phyloP scores from a whole-genome alignment of 106 monocot species.

The Ottelia alismoides region DNA sequence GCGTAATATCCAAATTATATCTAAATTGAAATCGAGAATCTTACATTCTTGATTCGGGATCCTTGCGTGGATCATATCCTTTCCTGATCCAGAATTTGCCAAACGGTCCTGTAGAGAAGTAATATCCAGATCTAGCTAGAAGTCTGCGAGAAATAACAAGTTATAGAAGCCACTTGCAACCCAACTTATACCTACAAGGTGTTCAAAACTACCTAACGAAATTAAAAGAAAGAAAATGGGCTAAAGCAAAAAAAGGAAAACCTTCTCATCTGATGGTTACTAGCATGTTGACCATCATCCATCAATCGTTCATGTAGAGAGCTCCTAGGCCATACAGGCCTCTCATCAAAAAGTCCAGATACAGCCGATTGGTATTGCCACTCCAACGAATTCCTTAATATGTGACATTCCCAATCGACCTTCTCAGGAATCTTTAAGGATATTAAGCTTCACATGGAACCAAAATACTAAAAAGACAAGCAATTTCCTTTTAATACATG shows the following conservation, averaged over 20 bases:
- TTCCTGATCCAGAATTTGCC: slow-evolving; percentile 87
- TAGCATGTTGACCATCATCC: slow-evolving; percentile 56
- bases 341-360: slow-evolving; percentile 69
- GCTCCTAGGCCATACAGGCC: slow-evolving; percentile 81
- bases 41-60: slow-evolving; percentile 84
- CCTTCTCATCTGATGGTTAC: slow-evolving; percentile 55
- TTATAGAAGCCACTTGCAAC: no score
- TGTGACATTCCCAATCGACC: slow-evolving; percentile 74
- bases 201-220: no score
- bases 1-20: no score
- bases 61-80: slow-evolving; percentile 92
- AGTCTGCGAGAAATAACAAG: slow-evolving; percentile 10
- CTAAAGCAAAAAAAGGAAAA: slow-evolving; percentile 9
- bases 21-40: no score
- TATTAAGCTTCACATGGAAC: no score
- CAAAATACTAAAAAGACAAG: no score
- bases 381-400: slow-evolving; percentile 45
- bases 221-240: no score
- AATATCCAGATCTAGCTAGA: slow-evolving; percentile 73
- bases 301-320: slow-evolving; percentile 54
- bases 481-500: no score
- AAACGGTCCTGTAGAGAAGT: slow-evolving; percentile 91
- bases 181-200: no score
- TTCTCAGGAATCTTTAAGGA: slow-evolving; percentile 56
- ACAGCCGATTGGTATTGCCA: slow-evolving; percentile 73